Evolutionary conservation across 75 land plant species (phyloP).

Genomic region (Pinus albicaulis): DNA sequence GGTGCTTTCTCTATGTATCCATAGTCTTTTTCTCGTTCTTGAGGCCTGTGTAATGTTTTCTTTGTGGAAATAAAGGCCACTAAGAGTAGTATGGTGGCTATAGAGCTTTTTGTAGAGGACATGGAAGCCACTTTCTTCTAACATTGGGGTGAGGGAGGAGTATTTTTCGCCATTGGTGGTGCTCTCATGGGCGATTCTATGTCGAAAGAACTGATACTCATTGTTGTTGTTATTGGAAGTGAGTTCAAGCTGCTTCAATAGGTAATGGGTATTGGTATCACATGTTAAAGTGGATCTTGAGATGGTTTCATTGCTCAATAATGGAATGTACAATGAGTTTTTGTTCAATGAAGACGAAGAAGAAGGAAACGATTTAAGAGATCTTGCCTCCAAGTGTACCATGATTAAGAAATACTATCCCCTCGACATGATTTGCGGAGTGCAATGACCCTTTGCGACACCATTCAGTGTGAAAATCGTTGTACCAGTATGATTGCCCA

Average conservation of each 20-base stretch:
- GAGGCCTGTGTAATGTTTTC: too few relatives aligned
- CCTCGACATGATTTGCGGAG: too few relatives aligned
- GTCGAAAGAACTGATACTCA: constrained; percentile 44
- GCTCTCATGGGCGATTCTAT: constrained; percentile 30
- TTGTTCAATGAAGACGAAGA: constrained; percentile 63
- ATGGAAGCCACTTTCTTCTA: too few relatives aligned
- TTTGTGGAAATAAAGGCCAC: too few relatives aligned
- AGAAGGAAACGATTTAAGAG: constrained; percentile 16
- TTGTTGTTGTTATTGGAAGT: constrained; percentile 41
- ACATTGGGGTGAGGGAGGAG: too few relatives aligned
- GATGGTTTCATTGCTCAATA: neutral
- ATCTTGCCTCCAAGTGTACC: constrained; percentile 48
- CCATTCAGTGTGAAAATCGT: constrained; percentile 1
- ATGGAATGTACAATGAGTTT: constrained; percentile 26
- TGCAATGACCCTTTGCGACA: too few relatives aligned
- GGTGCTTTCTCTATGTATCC: too few relatives aligned
- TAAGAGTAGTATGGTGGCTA: too few relatives aligned
- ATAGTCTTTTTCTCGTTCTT: too few relatives aligned
- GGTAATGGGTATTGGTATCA: constrained; percentile 54
- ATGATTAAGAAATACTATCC: constrained; percentile 39
- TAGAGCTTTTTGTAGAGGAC: too few relatives aligned
- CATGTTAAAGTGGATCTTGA: constrained; percentile 38
- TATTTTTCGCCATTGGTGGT: constrained; percentile 10
- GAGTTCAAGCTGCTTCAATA: constrained; percentile 41
- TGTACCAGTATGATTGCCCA: neutral